phyloP scores from a whole-genome alignment of 495 filamentous ascomycete genomes.

The Xylaria longipes region DNA sequence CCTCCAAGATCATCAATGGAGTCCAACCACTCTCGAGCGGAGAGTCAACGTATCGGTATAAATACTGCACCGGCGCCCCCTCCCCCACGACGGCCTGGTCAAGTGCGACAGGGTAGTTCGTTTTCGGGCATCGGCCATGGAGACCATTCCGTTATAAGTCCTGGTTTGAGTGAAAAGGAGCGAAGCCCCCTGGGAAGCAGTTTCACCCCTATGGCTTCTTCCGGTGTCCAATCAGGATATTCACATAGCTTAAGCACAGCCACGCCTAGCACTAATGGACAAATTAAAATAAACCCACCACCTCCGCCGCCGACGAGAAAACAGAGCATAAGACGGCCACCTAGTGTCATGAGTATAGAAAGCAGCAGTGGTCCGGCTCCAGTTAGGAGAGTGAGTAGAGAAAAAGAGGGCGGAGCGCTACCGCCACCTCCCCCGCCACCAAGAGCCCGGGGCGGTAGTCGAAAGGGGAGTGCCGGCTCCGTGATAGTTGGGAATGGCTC shows the following conservation, averaged over 20 bases:
- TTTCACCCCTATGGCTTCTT: conserved; percentile 17
- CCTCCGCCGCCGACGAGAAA: conserved; percentile 53
- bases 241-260: conserved; percentile 18
- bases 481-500: conserved; percentile 28
- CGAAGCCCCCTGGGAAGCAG: conserved; percentile 25
- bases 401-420: conserved; percentile 34
- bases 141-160: conserved; percentile 22
- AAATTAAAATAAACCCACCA: conserved; percentile 46
- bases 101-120: conserved; percentile 40
- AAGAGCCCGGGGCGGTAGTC: conserved; percentile 60
- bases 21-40: conserved; percentile 49
- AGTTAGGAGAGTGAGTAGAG: conserved; percentile 34
- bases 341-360: conserved; percentile 47
- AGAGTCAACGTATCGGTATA: conserved; percentile 44
- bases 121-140: conserved; percentile 31
- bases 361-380: conserved; percentile 35
- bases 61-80: conserved; percentile 47
- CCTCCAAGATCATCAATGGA: conserved; percentile 52
- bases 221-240: conserved; percentile 21
- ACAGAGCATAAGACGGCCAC: conserved; percentile 44
- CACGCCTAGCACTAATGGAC: conserved; percentile 31
- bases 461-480: conserved; percentile 24
- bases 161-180: conserved; percentile 26
- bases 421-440: conserved; percentile 68
- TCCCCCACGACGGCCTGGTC: conserved; percentile 49